phyloP scores from a whole-genome alignment of 2,329 filamentous ascomycete species.

The Phoma sp. region DNA sequence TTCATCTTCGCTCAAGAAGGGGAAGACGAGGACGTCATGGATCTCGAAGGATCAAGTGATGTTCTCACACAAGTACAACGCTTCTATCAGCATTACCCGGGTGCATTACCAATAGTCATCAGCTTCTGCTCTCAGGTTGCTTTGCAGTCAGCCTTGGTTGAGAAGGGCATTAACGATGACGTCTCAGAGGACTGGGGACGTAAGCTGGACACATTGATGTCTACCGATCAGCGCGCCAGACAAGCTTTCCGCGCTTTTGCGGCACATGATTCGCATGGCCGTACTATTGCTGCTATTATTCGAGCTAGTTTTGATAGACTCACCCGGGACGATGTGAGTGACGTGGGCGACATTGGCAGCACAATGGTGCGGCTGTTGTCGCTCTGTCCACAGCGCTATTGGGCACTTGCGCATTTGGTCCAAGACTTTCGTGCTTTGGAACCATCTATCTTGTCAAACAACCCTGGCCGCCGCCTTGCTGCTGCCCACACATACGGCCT shows the following conservation, averaged over 20 bases:
- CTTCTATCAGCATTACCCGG: slow-evolving; percentile 46
- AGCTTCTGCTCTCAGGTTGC: slow-evolving; percentile 71
- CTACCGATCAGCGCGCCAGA: slow-evolving; percentile 72
- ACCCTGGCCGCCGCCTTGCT: slow-evolving; percentile 69
- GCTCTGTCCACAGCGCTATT: slow-evolving; percentile 59
- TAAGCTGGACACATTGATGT: slow-evolving; percentile 75
- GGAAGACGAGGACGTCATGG: slow-evolving; percentile 46
- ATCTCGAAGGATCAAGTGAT: slow-evolving; percentile 37
- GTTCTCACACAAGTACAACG: slow-evolving; percentile 36
- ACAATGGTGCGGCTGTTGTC: slow-evolving; percentile 64
- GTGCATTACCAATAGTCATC: slow-evolving; percentile 73
- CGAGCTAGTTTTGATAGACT: slow-evolving; percentile 56
- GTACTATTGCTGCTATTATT: slow-evolving; percentile 52
- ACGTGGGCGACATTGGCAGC: slow-evolving; percentile 55
- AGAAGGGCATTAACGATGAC: slow-evolving; percentile 55
- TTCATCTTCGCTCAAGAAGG: slow-evolving; percentile 54
- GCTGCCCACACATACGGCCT: slow-evolving; percentile 79
- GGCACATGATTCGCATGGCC: slow-evolving; percentile 40
- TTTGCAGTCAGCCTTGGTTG: slow-evolving; percentile 62
- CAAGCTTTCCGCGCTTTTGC: slow-evolving; percentile 63
- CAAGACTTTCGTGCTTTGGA: slow-evolving; percentile 60
- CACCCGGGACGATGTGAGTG: slow-evolving; percentile 48
- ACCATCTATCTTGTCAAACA: slow-evolving; percentile 73
- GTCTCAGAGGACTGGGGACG: slow-evolving; percentile 85
- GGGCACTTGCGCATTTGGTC: slow-evolving; percentile 39